Evolutionary conservation across 495 filamentous ascomycete species (phyloP).

Genomic region (Durotheca rogersii): DNA sequence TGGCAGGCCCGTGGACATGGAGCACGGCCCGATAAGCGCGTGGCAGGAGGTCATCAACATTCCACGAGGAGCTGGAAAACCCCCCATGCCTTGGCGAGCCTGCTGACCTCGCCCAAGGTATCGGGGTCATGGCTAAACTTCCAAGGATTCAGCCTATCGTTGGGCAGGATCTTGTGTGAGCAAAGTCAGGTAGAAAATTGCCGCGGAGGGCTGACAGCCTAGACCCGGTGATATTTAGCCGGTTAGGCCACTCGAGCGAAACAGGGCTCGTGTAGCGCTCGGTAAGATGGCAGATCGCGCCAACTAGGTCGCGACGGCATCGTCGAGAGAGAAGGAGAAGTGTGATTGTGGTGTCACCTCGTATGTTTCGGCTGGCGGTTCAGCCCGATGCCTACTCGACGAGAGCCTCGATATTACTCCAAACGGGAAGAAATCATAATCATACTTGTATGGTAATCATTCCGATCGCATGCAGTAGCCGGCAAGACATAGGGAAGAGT

Average conservation of each 20-base stretch:
- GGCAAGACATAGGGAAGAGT: too few relatives aligned
- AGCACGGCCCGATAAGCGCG: constrained; percentile 26
- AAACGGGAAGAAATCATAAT: too few relatives aligned
- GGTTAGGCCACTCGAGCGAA: constrained; percentile 2
- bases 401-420: background rate
- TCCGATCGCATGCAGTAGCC: too few relatives aligned
- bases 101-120: background rate
- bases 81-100: background rate
- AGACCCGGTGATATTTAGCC: constrained; percentile 17
- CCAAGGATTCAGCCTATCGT: constrained; percentile 11
- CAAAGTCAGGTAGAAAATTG: background rate
- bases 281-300: constrained; percentile 10
- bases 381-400: background rate
- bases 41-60: constrained; percentile 3
- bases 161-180: too few relatives aligned
- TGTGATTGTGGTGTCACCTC: constrained; percentile 8
- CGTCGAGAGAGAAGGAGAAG: background rate
- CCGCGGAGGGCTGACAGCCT: background rate
- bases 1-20: background rate
- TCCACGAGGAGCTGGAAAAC: constrained; percentile 5
- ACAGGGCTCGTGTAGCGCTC: background rate
- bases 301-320: background rate
- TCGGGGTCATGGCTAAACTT: constrained; percentile 14
- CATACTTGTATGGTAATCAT: too few relatives aligned
- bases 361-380: background rate